Evolutionary conservation across 2,329 filamentous ascomycete genomes (phyloP), one percentile per base, ranked within the genome.

Genomic region (Diaporthe citri): DNA sequence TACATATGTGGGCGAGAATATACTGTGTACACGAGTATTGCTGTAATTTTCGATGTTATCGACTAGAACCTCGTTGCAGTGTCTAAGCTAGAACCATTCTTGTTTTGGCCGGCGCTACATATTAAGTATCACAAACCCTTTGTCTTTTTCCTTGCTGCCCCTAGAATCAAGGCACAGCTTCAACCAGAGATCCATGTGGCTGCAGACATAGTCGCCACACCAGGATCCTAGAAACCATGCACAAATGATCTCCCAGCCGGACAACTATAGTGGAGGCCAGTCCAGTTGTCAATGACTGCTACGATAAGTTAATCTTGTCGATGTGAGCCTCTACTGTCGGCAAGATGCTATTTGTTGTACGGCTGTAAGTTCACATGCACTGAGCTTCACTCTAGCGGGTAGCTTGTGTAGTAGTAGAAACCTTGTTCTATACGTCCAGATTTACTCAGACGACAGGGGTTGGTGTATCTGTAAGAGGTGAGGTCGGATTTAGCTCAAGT

Each of bases 401-500:
- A 43, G 6, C 31, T 4, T 13, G 25, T 28, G 59, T 13, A 46
- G 20, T 8, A 25, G 59, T n/a, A 28, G 57, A 36, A 36, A 10
- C 22, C 10, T 39, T 39, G 56, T 41, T 15, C 34, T 28, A 28
- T 22, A 57, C 4, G 28, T 12, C 15, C n/a, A 39, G 59, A 9
- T 48, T 22, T 15, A 31, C 15, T 31, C 48, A 22, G 15, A 22
- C 2, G 48, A 41, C 64, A 69, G 64, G 64, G 48, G 20, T 69
- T 22, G 48, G n/a, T 39, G n/a, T 52, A 22, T 39, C 22, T 52
- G 46, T 51, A 43, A 22, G 48, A 74, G 17, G 46, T 74, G 73
- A 74, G 25, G 73, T 72, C 31, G 67, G 69, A 48, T 72, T 74
- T 74, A 74, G 51, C 67, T 66, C 34, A 25, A 28, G 73, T 52